Evolutionary conservation across 768 basidiomycete species (phyloP), one percentile per base, ranked within the genome.

Genomic region (Leccinum imitatum): DNA sequence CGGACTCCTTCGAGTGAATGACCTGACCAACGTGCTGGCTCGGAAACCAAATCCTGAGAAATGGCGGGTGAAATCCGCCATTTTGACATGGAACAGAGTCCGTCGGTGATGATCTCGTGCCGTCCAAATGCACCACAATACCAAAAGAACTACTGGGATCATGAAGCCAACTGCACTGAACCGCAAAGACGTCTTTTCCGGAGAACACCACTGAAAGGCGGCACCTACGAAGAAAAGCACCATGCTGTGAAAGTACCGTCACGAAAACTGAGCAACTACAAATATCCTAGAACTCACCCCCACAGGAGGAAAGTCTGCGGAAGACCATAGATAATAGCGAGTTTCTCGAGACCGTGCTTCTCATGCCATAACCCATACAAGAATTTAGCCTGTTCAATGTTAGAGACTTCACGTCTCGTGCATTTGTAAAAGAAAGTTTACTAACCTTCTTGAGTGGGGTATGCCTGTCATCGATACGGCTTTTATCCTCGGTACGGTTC

Each of bases 271-370:
- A 15, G 31, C n/a, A 7, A 19, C 8, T 17, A 27, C 5, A 17
- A 47, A 1, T 2, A 47, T 21, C 15, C 31, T 33, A 21, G 30
- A n/a, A 78, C 84, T 71, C 64, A 84, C 85, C 78, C 79, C 84
- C 84, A 86, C 75, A 86, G 78, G 41, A 86, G 73, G 19, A 85
- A 69, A 1, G 80, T 80, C 56, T 82, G 82, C 0, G 85, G 85
- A 9, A 86, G 63, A 59, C 81, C 79, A 57, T 84, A 84, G 54
- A 84, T 63, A 11, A 85, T 73, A 15, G 83, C 82, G 4, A 85
- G 74, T 1, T 67, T 79, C 64, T 85, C 82, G 2, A 83, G 69
- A 1, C 84, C 81, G 30, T 77, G 71, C 1, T 55, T 67, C 6
- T 63, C n/a, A 3, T 74, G 66, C 27, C 63, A 65, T 48, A 69